phyloP scores from a whole-genome alignment of 331 rosid genomes.

The Malus hybrid region DNA sequence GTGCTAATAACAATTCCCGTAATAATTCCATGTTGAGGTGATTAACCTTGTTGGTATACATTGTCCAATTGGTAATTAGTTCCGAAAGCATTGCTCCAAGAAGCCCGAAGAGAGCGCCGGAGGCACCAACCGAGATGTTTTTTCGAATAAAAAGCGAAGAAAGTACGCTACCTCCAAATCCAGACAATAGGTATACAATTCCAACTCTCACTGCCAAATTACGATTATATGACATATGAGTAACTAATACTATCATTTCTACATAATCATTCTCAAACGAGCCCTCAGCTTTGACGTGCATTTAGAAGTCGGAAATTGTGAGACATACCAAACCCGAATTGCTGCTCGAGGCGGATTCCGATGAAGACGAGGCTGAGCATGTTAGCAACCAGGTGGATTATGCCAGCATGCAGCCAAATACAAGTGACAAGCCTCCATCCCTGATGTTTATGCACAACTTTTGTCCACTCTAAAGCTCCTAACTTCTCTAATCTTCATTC shows the following conservation, averaged over 20 bases:
- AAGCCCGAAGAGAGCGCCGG: slow-evolving; percentile 87
- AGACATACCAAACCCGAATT: slow-evolving; percentile 70
- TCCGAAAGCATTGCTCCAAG: slow-evolving; percentile 97
- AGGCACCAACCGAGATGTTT: slow-evolving; percentile 82
- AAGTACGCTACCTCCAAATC: slow-evolving; percentile 67
- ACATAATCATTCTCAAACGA: no score
- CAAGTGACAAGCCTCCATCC: slow-evolving; percentile 79
- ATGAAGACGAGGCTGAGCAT: slow-evolving; percentile 74
- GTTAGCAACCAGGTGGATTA: slow-evolving; percentile 63
- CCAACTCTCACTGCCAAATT: slow-evolving; percentile 62
- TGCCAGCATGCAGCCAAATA: slow-evolving; percentile 88
- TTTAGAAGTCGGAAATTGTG: background rate
- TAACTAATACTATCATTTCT: no score
- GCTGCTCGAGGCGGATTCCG: slow-evolving; percentile 82
- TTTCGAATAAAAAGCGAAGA: slow-evolving; percentile 54
- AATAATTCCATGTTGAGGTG: no score
- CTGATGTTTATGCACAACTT: slow-evolving; percentile 56
- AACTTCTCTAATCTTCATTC: slow-evolving; percentile 51
- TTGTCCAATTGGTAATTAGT: slow-evolving; percentile 79
- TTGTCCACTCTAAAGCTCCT: slow-evolving; percentile 58
- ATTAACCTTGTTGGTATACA: slow-evolving; percentile 66
- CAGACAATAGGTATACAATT: slow-evolving; percentile 51
- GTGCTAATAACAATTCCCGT: no score
- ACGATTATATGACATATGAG: background rate
- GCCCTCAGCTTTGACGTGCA: background rate